Conservation (phyloP, 2,329 filamentous ascomycete genomes). For the Plenodomus biglobosus region DNA sequence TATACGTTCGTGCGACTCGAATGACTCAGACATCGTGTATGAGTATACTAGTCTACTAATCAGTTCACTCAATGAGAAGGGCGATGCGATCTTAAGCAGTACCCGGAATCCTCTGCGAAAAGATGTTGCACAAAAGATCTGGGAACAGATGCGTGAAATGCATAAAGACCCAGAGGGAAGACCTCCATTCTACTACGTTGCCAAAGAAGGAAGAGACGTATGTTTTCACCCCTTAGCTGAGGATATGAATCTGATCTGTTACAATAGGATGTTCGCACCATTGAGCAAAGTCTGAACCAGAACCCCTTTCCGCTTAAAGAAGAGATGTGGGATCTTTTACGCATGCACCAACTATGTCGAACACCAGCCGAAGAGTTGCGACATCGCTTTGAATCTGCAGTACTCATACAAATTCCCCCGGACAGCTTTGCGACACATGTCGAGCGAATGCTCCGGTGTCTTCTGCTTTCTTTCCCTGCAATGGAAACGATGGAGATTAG, state of each 20-base stretch:
- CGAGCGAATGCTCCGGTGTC: not conserved
- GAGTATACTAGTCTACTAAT: conserved; percentile 8
- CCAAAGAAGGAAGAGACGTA: conserved; percentile 3
- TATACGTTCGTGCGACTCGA: not conserved
- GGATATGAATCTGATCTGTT: not conserved
- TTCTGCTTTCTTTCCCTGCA: not conserved
- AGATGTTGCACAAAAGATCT: conserved; percentile 3
- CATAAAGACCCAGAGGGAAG: too few species aligned
- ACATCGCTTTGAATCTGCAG: conserved; percentile 1
- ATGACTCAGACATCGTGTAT: not conserved
- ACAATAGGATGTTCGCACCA: not conserved
- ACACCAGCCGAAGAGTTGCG: conserved; percentile 2
- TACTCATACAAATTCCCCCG: not conserved
- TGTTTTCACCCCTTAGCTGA: not conserved
- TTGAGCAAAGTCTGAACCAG: conserved; percentile 4
- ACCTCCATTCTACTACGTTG: not conserved
- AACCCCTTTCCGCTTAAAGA: not conserved
- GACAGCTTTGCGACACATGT: not conserved
- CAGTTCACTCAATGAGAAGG: conserved; percentile 1
- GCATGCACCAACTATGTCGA: not conserved
- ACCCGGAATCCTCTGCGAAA: not conserved
- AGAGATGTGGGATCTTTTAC: conserved; percentile 4
- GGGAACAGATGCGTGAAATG: conserved; percentile 1
- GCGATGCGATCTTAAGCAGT: conserved; percentile 2
- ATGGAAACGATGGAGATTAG: not conserved